Conservation (phyloP, 768 basidiomycete species). For the Thelephora ganbajun region DNA sequence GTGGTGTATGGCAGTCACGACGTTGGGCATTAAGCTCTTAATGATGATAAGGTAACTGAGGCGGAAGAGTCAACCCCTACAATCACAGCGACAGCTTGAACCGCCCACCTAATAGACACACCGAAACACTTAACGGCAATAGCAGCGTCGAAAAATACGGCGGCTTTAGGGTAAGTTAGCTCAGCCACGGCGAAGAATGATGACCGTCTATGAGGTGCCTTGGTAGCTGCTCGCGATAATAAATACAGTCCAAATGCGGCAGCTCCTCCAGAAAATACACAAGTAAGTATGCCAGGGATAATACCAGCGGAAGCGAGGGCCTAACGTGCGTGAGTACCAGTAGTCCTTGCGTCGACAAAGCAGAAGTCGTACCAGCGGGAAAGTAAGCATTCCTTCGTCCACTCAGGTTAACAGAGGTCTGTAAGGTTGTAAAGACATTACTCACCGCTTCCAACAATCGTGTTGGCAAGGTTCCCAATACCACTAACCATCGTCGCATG, state of each 20-base stretch:
- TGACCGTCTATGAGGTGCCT: constrained; percentile 57
- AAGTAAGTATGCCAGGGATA: constrained; percentile 83
- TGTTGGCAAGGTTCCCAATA: constrained; percentile 74
- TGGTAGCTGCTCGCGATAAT: constrained; percentile 69
- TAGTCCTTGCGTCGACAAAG: background rate
- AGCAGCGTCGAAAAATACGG: constrained; percentile 83
- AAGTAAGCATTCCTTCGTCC: constrained; percentile 69
- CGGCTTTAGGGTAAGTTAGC: constrained; percentile 81
- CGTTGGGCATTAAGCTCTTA: constrained; percentile 87
- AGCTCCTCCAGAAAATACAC: constrained; percentile 62
- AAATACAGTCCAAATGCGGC: constrained; percentile 83
- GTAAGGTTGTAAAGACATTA: constrained; percentile 6
- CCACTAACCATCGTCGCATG: constrained; percentile 56
- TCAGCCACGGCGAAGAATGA: constrained; percentile 77
- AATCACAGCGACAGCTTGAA: background rate
- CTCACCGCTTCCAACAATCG: constrained; percentile 82
- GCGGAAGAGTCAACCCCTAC: background rate
- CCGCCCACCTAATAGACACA: constrained; percentile 72
- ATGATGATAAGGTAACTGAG: constrained; percentile 79
- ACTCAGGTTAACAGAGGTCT: background rate
- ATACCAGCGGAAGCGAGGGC: constrained; percentile 85
- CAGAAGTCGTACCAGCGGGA: constrained; percentile 49
- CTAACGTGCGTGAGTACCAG: constrained; percentile 20
- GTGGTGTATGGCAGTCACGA: constrained; percentile 72
- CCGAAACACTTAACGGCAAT: constrained; percentile 97